phyloP scores from a whole-genome alignment of 139 green algal genomes.

The Desmodesmus armatus region DNA sequence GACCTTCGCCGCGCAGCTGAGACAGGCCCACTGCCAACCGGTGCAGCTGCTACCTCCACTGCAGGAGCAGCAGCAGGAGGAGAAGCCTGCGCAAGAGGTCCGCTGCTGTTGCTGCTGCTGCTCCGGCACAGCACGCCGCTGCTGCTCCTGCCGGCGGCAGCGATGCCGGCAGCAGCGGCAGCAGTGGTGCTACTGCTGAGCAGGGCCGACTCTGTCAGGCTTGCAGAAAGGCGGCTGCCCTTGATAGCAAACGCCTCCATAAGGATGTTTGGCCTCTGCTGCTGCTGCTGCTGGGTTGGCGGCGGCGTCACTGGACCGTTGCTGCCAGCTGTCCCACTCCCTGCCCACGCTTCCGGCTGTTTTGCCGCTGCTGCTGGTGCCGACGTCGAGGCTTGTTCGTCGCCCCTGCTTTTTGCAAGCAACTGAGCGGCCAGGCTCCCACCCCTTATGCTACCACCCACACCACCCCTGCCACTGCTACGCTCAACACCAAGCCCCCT shows the following conservation, averaged over 20 bases:
- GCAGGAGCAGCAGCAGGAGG: not conserved
- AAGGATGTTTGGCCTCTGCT: not conserved
- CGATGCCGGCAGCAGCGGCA: not conserved
- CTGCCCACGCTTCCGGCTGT: no score
- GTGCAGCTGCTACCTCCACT: not conserved
- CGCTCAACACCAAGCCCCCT: no score
- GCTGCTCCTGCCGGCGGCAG: no score
- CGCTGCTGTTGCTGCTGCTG: not conserved
- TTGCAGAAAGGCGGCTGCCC: not conserved
- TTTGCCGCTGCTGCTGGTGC: no score
- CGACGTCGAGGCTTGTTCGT: no score
- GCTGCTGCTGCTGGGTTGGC: conserved; percentile 18
- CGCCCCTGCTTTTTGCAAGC: no score
- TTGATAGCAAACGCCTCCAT: conserved; percentile 13
- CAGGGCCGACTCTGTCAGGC: no score
- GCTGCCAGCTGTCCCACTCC: no score
- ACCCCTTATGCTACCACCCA: no score
- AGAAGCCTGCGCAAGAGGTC: not conserved
- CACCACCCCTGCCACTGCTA: no score
- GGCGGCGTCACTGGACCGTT: not conserved
- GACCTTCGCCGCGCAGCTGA: no score
- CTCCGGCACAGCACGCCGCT: not conserved
- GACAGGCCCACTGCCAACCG: not conserved
- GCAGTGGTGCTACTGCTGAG: not conserved
- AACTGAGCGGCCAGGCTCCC: no score